Conservation (phyloP, 352 stramenopile species). For the Globisporangium megalacanthum region DNA sequence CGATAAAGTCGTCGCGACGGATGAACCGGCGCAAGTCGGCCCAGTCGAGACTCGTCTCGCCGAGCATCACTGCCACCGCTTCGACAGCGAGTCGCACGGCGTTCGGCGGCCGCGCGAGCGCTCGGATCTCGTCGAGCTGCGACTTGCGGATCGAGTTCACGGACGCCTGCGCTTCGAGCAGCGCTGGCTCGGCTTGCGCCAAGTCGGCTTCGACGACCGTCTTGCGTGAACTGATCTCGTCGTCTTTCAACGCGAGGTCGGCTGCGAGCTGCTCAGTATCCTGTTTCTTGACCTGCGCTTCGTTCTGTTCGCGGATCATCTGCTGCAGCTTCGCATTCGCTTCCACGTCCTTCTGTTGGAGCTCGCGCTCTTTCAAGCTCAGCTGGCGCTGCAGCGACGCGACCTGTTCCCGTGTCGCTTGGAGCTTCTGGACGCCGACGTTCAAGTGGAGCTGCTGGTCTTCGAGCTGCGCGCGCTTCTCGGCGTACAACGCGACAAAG, state of each 20-base stretch:
- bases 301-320: slow-evolving; percentile 99
- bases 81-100: slow-evolving; percentile 97
- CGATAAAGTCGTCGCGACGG: slow-evolving; percentile 98
- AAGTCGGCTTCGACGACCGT: slow-evolving; percentile 95
- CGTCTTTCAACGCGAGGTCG: slow-evolving; percentile 94
- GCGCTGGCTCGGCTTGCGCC: slow-evolving; percentile 95
- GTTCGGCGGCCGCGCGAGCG: slow-evolving; percentile 92
- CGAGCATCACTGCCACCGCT: slow-evolving; percentile 98
- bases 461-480: slow-evolving; percentile 90
- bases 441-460: slow-evolving; percentile 98
- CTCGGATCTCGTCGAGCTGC: slow-evolving; percentile 98
- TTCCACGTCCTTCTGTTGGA: slow-evolving; percentile 95
- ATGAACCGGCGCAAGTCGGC: slow-evolving; percentile 97
- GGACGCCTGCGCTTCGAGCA: slow-evolving; percentile 94
- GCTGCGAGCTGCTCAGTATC: slow-evolving; percentile 94
- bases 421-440: slow-evolving; percentile 97
- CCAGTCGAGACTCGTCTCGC: slow-evolving; percentile 96
- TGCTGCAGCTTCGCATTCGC: slow-evolving; percentile 98
- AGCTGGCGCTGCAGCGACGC: slow-evolving; percentile 88
- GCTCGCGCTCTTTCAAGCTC: slow-evolving; percentile 91
- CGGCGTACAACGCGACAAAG: slow-evolving; percentile 88
- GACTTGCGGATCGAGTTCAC: slow-evolving; percentile 98
- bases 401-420: slow-evolving; percentile 98
- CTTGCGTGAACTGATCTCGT: slow-evolving; percentile 94
- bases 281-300: slow-evolving; percentile 95